Evolutionary conservation across 441 rosid genomes (phyloP).

Genomic region (Euphorbia schlechtendalii): DNA sequence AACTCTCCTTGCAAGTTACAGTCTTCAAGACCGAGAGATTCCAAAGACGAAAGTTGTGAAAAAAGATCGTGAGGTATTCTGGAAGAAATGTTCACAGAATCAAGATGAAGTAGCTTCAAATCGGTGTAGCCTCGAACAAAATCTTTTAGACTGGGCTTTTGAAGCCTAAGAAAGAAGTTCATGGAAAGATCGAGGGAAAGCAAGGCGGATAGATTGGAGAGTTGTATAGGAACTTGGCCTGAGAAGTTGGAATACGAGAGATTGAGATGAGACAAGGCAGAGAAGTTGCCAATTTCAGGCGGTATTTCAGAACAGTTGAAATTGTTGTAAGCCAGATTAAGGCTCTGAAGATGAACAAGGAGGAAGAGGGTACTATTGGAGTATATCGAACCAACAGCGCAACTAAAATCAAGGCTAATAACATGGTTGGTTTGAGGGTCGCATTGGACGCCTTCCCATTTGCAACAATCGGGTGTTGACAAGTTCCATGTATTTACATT

Average conservation of each 20-base stretch:
- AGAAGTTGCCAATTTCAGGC: not conserved
- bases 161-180: not conserved
- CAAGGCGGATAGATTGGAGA: not conserved
- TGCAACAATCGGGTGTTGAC: too few relatives aligned
- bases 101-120: too few relatives aligned
- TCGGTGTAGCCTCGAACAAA: not conserved
- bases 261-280: not conserved
- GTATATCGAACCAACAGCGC: not conserved
- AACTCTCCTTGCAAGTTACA: not conserved
- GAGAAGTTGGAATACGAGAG: not conserved
- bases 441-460: too few relatives aligned
- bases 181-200: not conserved
- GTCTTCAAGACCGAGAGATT: not conserved
- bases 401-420: too few relatives aligned
- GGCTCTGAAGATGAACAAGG: not conserved
- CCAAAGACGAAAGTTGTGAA: conserved; percentile 2
- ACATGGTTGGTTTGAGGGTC: too few relatives aligned
- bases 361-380: not conserved
- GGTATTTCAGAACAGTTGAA: not conserved
- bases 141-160: not conserved
- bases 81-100: not conserved
- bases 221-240: not conserved
- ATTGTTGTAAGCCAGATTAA: not conserved
- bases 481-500: not conserved
- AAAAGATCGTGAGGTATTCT: not conserved